These are phyloP conservation scores for Rhodotorula paludigena DNA, from an alignment of 768 basidiomycete species.

Conservation along the genomic window DNA sequence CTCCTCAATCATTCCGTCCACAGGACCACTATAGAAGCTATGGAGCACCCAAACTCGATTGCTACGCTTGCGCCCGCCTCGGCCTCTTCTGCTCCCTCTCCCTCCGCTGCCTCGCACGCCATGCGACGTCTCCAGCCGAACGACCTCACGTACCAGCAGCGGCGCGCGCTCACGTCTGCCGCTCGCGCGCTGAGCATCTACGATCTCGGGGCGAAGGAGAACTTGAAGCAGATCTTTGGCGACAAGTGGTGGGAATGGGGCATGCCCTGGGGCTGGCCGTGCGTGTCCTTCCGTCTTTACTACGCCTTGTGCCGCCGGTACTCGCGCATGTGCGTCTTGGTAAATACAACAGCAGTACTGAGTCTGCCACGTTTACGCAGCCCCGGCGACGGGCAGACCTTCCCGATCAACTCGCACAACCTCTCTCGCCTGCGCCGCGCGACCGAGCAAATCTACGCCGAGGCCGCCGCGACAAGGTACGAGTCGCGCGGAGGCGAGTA, in stretches of 20 bases:
- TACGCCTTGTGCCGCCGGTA: no score
- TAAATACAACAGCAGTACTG: not conserved
- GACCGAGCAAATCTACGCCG: conserved; percentile 13
- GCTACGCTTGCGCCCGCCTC: not conserved
- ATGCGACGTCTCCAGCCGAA: not conserved
- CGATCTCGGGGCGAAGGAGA: conserved; percentile 21
- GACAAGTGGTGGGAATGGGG: conserved; percentile 23
- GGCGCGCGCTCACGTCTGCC: conserved; percentile 1
- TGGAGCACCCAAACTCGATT: conserved; percentile 18
- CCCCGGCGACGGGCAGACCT: conserved; percentile 21
- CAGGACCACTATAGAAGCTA: conserved; percentile 31
- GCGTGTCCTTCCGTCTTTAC: not conserved
- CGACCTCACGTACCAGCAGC: conserved; percentile 21
- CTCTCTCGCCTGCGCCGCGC: not conserved
- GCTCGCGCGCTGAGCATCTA: conserved; percentile 18
- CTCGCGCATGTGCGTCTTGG: no score
- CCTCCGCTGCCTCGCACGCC: not conserved
- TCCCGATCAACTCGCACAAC: conserved; percentile 14
- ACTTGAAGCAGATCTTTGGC: conserved; percentile 22
- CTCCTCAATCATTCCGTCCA: not conserved
- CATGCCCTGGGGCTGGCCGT: conserved; percentile 29
- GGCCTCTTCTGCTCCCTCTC: not conserved
- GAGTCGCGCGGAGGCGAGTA: not conserved
- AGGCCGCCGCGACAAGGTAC: conserved; percentile 9
- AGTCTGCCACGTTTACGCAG: not conserved